Base-by-base conservation (phyloP, 108 stramenopile genomes). In the Cyclotella atomus region DNA sequence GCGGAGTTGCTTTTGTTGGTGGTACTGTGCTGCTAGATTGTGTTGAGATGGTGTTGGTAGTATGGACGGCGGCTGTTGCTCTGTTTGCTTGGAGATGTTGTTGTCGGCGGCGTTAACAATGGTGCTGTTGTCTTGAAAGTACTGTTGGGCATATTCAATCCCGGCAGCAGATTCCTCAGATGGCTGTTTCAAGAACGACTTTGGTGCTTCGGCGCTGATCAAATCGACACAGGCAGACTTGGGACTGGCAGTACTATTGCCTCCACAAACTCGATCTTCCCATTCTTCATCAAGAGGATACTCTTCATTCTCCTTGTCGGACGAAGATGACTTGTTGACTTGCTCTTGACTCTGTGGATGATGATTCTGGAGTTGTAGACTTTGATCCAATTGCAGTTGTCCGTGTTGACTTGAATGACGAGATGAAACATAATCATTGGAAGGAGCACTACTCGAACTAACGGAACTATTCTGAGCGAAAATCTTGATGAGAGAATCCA, bases 401-500 rank as follows among this genome's bases (percentile, higher is more conserved):
- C n/a, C 25, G 29, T 21, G 56, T 61, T 41, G 34, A n/a, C n/a
- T n/a, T n/a, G n/a, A n/a, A n/a, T n/a, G n/a, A n/a, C n/a, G n/a
- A n/a, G n/a, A n/a, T 6, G 20, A 10, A 49, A 17, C 32, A 4
- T 23, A 2, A 41, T 38, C 67, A 15, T 7, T 17, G 7, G 53
- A 54, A 54, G 36, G 23, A 44, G 67, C 41, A 15, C 41, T 20
- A 25, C 15, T 43, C 43, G 44, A 43, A n/a, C 61, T 47, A 2
- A 52, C 36, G n/a, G 71, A 73, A 69, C 61, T 69, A 6, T 27
- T 68, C 16, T 54, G 36, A 4, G 57, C 59, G 43, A 73, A 80
- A 17, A 80, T 73, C 9, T 62, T 35, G 29, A 68, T 36, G 9
- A 80, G 30, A 32, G 59, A 64, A 49, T 80, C 79, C 52, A 80